Evolutionary conservation across 179 eudicot species (phyloP), one percentile per base, ranked within the genome.

Genomic region (Gypsophila paniculata): DNA sequence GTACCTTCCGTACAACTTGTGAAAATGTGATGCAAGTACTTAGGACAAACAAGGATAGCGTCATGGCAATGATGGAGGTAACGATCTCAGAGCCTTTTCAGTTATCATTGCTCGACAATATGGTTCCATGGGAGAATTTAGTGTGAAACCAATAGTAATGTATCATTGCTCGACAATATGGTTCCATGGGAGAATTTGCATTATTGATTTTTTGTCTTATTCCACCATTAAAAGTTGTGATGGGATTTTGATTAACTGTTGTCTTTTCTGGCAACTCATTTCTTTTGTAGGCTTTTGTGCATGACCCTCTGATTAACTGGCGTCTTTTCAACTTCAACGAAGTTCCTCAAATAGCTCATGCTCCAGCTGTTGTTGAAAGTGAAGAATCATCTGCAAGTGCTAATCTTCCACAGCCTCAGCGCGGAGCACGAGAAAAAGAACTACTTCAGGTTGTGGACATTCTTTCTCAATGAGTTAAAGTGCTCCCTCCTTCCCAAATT

Each of bases 41-140:
- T 19, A 85, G 99, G 71, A 85, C 96, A 29, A 86, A 95, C 65
- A 95, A 87, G 84, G 96, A 95, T 68, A 92, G 99, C 81, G 97
- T 95, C 79, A 92, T 95, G 99, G 99, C 99, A 73, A 92, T 95
- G 99, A 95, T 95, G 99, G 99, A 95, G 99, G 99, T 94, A 86
- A 21, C 25, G 46, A 58, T 65, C 63, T 64, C 49, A n/a, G 51
- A 49, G n/a, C n/a, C 25, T 71, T 65, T 65, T 51, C 12, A 29
- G 13, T 42, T 21, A 59, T 36, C 69, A 14, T 18, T 25, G 69
- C 44, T 69, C 48, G 60, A 42, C 42, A 39, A 7, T 19, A 39
- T 4, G 26, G 25, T 22, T 39, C 38, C 36, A 60, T 60, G 48
- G 53, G 8, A 13, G 8, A 54, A 1, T 21, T 14, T 46, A 19